A percentile compares a stretch with the other conserved stretches of the same genome.
Conservation (phyloP, 345 rosid species). For the Eucalyptus cloeziana region DNA sequence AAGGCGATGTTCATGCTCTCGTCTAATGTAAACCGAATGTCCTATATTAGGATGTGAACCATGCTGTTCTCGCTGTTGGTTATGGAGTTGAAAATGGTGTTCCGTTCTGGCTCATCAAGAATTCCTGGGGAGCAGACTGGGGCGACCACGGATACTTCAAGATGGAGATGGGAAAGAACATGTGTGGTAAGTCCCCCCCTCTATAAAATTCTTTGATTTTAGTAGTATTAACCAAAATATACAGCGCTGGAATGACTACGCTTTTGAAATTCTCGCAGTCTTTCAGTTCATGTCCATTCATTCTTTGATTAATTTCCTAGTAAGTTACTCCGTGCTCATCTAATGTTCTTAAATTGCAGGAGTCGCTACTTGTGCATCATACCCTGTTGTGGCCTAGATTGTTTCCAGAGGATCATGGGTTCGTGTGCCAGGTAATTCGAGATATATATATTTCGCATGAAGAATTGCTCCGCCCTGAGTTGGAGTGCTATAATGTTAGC, state of each 20-base stretch:
- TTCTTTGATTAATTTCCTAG: not conserved
- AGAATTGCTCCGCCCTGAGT: not conserved
- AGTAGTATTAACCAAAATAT: not conserved
- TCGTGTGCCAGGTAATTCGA: not conserved
- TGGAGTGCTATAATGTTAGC: not conserved
- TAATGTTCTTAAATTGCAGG: not conserved
- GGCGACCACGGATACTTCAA: conserved; percentile 88
- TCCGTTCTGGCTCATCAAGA: conserved; percentile 86
- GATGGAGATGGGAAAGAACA: conserved; percentile 92
- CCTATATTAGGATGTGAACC: conserved; percentile 79
- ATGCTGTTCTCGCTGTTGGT: conserved; percentile 93
- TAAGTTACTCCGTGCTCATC: not conserved
- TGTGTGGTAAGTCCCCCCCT: conserved; percentile 66
- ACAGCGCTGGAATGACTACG: not conserved
- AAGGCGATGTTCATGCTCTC: not conserved
- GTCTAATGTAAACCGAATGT: not conserved
- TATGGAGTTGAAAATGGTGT: conserved; percentile 78
- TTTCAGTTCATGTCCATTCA: not conserved
- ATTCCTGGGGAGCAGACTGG: conserved; percentile 89
- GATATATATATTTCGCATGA: not conserved
- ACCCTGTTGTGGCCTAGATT: not conserved
- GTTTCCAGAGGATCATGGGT: not conserved
- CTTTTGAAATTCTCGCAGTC: not conserved
- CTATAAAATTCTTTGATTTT: not conserved
- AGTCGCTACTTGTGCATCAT: conserved; percentile 64